A percentile compares a stretch with the other conserved stretches of the same genome.
Conservation (phyloP, 345 rosid species). For the Populus euphratica region DNA sequence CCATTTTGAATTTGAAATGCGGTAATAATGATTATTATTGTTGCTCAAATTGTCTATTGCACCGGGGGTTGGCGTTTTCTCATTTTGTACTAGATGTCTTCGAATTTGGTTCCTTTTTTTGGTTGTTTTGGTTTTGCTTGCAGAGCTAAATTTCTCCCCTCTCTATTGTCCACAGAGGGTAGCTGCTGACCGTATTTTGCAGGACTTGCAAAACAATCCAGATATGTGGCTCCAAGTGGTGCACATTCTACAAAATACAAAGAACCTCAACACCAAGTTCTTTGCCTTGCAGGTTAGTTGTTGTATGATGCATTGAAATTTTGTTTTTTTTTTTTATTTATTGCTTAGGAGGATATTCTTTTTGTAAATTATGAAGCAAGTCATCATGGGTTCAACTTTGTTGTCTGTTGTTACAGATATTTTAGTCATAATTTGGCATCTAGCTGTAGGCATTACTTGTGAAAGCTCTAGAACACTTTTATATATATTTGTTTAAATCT, state of each 20-base stretch:
- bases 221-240: constrained; percentile 99
- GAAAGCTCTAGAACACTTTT: not conserved
- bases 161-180: constrained; percentile 56
- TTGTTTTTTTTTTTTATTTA: not conserved
- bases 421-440: not conserved
- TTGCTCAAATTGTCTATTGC: not conserved
- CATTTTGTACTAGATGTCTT: not conserved
- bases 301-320: too few relatives aligned
- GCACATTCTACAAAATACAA: constrained; percentile 73
- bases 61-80: not conserved
- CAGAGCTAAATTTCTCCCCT: not conserved
- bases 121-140: not conserved
- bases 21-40: not conserved
- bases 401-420: not conserved
- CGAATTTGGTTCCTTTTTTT: not conserved
- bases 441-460: not conserved
- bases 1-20: not conserved
- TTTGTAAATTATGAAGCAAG: not conserved
- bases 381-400: not conserved
- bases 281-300: constrained; percentile 83
- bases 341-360: not conserved
- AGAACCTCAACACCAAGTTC: constrained; percentile 88
- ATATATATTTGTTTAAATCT: not conserved
- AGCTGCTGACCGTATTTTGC: constrained; percentile 91
- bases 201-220: constrained; percentile 91